Conservation (phyloP, 352 stramenopile species). For the Pythium vanterpoolii region DNA sequence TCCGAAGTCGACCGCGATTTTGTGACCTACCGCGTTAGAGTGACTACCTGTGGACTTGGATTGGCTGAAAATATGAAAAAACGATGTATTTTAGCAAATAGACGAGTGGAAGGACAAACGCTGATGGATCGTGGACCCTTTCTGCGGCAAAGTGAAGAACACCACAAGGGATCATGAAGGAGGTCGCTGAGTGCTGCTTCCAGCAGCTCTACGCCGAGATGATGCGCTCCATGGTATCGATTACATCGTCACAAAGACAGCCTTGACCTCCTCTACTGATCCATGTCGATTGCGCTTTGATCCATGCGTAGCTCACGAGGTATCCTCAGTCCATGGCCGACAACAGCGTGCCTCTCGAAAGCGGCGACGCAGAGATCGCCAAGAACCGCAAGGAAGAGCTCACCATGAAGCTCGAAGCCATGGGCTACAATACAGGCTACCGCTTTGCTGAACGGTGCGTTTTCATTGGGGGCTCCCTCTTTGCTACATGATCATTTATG, state of each 20-base stretch:
- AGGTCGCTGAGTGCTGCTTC: slow-evolving; percentile 85
- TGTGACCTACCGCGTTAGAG: slow-evolving; percentile 8
- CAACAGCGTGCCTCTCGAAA: slow-evolving; percentile 22
- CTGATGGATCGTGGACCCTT: background rate
- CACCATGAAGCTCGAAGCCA: slow-evolving; percentile 77
- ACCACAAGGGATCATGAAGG: slow-evolving; percentile 45
- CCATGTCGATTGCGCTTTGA: background rate
- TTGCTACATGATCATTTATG: background rate
- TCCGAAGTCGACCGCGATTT: background rate
- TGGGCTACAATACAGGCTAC: slow-evolving; percentile 86
- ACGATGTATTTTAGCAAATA: slow-evolving; percentile 3
- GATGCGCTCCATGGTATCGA: slow-evolving; percentile 77
- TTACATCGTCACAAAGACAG: background rate
- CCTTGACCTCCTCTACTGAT: background rate
- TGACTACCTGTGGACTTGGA: background rate
- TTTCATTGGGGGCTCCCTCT: background rate
- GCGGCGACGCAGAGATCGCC: slow-evolving; percentile 40
- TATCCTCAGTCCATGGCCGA: slow-evolving; percentile 45
- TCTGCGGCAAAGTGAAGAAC: background rate
- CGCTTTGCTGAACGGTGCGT: slow-evolving; percentile 71
- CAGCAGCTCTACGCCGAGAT: slow-evolving; percentile 86
- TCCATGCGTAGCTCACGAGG: slow-evolving; percentile 48
- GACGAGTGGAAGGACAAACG: background rate
- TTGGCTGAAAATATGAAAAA: slow-evolving; percentile 8
- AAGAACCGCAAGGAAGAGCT: slow-evolving; percentile 71